Evolutionary conservation across 176 grass and related monocot species (phyloP).

Genomic region (Oryza coarctata): DNA sequence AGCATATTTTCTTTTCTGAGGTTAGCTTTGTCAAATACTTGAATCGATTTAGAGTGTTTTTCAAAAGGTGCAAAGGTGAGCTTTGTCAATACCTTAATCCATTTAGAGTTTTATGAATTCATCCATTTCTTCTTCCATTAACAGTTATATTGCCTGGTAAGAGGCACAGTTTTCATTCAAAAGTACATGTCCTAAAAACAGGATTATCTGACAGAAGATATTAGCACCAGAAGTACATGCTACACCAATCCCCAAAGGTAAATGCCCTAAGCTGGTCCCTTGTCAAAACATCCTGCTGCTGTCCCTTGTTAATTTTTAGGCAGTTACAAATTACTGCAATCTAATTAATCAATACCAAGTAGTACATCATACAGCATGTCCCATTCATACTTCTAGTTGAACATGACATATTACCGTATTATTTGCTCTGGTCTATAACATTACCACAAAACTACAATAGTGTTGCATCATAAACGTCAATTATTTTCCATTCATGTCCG

Average conservation of each 20-base stretch:
- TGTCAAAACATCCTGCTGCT: neutral
- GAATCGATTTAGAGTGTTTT: neutral
- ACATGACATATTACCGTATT: neutral
- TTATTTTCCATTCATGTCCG: neutral
- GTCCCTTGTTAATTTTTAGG: neutral
- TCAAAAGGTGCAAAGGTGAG: too few relatives aligned
- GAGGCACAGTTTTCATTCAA: neutral
- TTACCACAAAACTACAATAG: too few relatives aligned
- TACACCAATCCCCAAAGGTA: neutral
- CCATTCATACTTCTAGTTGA: neutral
- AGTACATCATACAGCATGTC: too few relatives aligned
- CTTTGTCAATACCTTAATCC: neutral
- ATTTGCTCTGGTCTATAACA: neutral
- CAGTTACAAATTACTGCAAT: neutral
- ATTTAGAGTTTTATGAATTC: neutral
- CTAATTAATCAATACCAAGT: neutral
- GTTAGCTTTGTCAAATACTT: neutral
- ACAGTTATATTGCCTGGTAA: neutral
- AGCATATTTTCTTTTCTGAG: neutral
- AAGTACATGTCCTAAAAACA: neutral
- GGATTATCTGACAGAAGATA: neutral
- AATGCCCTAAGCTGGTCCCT: neutral
- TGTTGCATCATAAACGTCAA: neutral
- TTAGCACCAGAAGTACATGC: neutral
- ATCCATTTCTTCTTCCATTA: neutral